Conservation (phyloP, 108 stramenopile species). For the Stephanodiscus minutulus region DNA sequence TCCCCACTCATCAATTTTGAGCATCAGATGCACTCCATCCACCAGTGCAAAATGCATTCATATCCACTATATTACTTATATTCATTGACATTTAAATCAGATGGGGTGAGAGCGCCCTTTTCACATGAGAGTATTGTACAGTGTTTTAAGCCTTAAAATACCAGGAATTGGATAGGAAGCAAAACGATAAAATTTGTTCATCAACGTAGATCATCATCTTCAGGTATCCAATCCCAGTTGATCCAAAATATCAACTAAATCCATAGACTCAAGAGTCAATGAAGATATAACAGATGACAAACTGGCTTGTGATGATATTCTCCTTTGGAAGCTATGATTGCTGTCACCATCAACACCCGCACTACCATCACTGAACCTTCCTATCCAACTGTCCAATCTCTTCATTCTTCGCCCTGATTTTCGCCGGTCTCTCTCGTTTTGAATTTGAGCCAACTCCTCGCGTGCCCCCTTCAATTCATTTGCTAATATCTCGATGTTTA, state of each 20-base stretch:
- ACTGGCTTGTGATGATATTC: neutral
- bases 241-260: conserved; percentile 18
- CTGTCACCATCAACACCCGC: neutral
- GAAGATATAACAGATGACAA: too few species aligned
- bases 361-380: neutral
- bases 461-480: conserved; percentile 16
- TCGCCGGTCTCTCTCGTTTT: conserved; percentile 5
- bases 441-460: neutral
- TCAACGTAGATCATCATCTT: neutral
- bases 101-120: too few species aligned
- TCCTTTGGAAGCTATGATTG: neutral
- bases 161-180: too few species aligned
- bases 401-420: neutral
- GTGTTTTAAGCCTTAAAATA: too few species aligned
- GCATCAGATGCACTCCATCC: too few species aligned
- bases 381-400: neutral
- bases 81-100: too few species aligned
- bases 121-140: too few species aligned
- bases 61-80: too few species aligned
- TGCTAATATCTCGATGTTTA: conserved; percentile 11
- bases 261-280: conserved; percentile 7
- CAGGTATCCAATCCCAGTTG: neutral
- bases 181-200: too few species aligned
- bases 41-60: too few species aligned
- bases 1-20: too few species aligned